These are phyloP conservation scores for Serpula lacrymans DNA, from an alignment of 768 basidiomycete species.

Conservation along the genomic window DNA sequence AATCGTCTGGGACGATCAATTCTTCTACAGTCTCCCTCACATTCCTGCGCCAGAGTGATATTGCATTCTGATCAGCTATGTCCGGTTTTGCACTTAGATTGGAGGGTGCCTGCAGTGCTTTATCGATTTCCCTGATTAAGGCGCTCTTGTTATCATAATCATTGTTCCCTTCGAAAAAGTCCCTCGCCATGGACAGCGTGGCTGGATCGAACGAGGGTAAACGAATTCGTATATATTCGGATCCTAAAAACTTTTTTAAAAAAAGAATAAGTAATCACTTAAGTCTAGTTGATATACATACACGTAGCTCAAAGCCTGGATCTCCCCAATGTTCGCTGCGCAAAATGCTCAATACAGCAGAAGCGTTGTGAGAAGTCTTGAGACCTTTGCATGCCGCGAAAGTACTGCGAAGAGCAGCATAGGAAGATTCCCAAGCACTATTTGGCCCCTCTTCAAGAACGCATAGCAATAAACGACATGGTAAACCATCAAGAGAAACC, in stretches of 20 bases:
- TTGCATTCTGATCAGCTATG: not conserved
- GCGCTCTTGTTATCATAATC: slow-evolving; percentile 20
- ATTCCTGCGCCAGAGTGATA: slow-evolving; percentile 19
- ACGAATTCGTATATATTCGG: slow-evolving; percentile 28
- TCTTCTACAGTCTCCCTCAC: slow-evolving; percentile 29
- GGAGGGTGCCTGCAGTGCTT: slow-evolving; percentile 15
- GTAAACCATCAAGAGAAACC: slow-evolving; percentile 29
- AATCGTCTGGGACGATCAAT: slow-evolving; percentile 42
- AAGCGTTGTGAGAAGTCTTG: slow-evolving; percentile 27
- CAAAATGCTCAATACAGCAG: slow-evolving; percentile 36
- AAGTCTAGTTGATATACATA: slow-evolving; percentile 17
- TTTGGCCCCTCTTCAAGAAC: slow-evolving; percentile 46
- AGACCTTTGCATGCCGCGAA: slow-evolving; percentile 23
- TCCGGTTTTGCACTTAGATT: slow-evolving; percentile 4
- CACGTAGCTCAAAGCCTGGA: slow-evolving; percentile 25
- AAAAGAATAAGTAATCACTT: not conserved
- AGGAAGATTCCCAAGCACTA: slow-evolving; percentile 16
- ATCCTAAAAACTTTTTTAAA: slow-evolving; percentile 12
- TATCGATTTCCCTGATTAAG: slow-evolving; percentile 14
- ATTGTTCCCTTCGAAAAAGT: slow-evolving; percentile 12
- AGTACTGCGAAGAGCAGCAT: slow-evolving; percentile 18
- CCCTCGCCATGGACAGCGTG: slow-evolving; percentile 18
- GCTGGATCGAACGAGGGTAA: slow-evolving; percentile 25
- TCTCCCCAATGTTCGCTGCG: slow-evolving; percentile 38
- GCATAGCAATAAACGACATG: slow-evolving; percentile 38